Evolutionary conservation across 352 stramenopile genomes (phyloP), one percentile per base, ranked within the genome.

Genomic region (Phytophthora pisi): DNA sequence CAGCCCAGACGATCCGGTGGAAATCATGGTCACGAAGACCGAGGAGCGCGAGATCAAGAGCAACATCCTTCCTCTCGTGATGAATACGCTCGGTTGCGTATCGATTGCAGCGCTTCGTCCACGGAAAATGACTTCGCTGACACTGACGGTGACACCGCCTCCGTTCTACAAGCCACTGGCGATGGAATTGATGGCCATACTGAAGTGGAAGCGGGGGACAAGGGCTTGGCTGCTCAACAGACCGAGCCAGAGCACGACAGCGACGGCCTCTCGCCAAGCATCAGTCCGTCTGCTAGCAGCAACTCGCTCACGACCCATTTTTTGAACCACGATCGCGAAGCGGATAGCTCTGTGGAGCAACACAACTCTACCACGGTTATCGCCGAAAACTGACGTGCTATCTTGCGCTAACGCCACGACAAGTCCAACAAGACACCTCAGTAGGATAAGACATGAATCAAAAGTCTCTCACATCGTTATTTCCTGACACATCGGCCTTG

Each of bases 211-310:
- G 15, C 57, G 20, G 46, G 71, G 61, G 23, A 61, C 8, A 71
- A 72, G 28, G 57, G 38, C 4, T 57, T 51, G 0, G 56, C 24
- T 57, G 36, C 38, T 23, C 45, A 68, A 4, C 45, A 66, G 10
- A 55, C 15, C 7, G 78, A 89, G 51, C 66, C 68, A 9, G 78
- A 88, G 50, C 66, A 87, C 52, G 77, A 85, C 49, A 54, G 49
- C 16, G 49, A 66, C 10, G 57, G 75, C 10, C 11, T n/a, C 6
- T 57, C 61, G 8, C 52, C 61, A 49, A 78, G 20, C n/a, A 47
- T 52, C 16, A 69, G 66, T 46, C 56, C 70, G 20, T 65, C 49
- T 15, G 56, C 38, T 47, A 58, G 34, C 20, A 66, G 59, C 13
- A 20, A 30, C 13, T 63, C 49, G 7, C 31, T 42, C 49, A 50